Evolutionary conservation across 1,139 yeast genomes (phyloP).

Genomic region (Suhomyces ambrosiae): DNA sequence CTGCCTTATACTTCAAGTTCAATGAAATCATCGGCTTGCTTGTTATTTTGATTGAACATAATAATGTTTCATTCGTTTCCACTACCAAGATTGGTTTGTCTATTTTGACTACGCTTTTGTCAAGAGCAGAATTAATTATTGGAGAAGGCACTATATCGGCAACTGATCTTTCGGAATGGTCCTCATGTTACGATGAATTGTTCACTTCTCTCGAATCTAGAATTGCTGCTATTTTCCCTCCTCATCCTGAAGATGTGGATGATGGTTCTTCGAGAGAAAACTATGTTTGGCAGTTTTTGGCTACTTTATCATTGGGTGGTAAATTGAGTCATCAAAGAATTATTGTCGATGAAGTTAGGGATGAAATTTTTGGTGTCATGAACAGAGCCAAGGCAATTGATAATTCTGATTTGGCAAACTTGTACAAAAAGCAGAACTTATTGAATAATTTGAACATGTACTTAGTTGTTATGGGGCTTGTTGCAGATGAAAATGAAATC

Average conservation of each 20-base stretch:
- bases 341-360: conserved; percentile 92
- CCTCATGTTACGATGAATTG: conserved; percentile 76
- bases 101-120: conserved; percentile 80
- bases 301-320: conserved; percentile 91
- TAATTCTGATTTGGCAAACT: conserved; percentile 53
- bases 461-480: conserved; percentile 94
- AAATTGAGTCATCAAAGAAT: conserved; percentile 91
- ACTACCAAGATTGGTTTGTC: conserved; percentile 89
- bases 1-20: conserved; percentile 80
- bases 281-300: conserved; percentile 96
- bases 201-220: conserved; percentile 81
- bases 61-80: conserved; percentile 70
- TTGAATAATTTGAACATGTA: conserved; percentile 85
- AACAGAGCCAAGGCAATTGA: conserved; percentile 73
- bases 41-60: conserved; percentile 70
- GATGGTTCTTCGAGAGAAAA: conserved; percentile 65
- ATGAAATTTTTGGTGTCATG: conserved; percentile 89
- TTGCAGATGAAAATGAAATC: conserved; percentile 73
- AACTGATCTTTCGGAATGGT: conserved; percentile 71
- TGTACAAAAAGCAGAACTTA: conserved; percentile 62
- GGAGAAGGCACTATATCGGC: conserved; percentile 73
- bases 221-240: conserved; percentile 81
- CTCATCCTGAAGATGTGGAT: conserved; percentile 52
- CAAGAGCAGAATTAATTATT: conserved; percentile 89
- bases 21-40: conserved; percentile 82